Percentiles rank a stretch among this genome's conserved stretches.
Conservation (phyloP, 2,329 filamentous ascomycete species). For the Blumeria hordei region DNA sequence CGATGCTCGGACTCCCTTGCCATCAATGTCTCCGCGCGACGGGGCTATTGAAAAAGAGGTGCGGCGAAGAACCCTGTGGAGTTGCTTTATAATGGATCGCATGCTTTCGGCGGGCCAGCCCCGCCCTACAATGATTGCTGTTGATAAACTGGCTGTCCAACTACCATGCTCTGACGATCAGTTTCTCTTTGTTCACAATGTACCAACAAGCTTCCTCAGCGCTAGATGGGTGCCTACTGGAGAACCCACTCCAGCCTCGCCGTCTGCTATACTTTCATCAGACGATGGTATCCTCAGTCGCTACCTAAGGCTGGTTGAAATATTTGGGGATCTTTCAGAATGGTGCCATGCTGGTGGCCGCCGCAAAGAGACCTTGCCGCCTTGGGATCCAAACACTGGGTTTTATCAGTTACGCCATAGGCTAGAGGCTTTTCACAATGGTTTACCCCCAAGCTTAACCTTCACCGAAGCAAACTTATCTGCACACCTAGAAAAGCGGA, state of each 20-base stretch:
- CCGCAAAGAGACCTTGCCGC: conserved; percentile 24
- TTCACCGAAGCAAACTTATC: conserved; percentile 37
- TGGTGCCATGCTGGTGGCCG: conserved; percentile 29
- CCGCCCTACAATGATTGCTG: conserved; percentile 31
- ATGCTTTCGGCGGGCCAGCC: conserved; percentile 41
- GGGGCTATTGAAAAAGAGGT: conserved; percentile 36
- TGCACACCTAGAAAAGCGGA: conserved; percentile 38
- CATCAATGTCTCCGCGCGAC: conserved; percentile 10
- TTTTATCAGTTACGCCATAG: conserved; percentile 28
- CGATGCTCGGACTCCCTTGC: conserved; percentile 9
- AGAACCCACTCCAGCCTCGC: not conserved
- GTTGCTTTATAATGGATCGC: conserved; percentile 48
- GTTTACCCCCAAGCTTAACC: conserved; percentile 27
- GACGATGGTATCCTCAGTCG: conserved; percentile 19
- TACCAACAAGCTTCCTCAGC: conserved; percentile 25
- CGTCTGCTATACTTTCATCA: conserved; percentile 1
- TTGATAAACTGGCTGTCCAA: conserved; percentile 36
- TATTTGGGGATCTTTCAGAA: conserved; percentile 32
- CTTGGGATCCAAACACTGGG: conserved; percentile 31
- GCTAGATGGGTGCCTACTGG: not conserved
- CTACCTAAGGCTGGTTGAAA: conserved; percentile 31
- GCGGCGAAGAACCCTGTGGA: conserved; percentile 46
- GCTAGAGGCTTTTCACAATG: conserved; percentile 27
- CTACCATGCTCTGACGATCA: conserved; percentile 42
- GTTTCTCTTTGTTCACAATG: conserved; percentile 36